phyloP scores from a whole-genome alignment of 2,329 filamentous ascomycete genomes.

The Blastomyces parvus region DNA sequence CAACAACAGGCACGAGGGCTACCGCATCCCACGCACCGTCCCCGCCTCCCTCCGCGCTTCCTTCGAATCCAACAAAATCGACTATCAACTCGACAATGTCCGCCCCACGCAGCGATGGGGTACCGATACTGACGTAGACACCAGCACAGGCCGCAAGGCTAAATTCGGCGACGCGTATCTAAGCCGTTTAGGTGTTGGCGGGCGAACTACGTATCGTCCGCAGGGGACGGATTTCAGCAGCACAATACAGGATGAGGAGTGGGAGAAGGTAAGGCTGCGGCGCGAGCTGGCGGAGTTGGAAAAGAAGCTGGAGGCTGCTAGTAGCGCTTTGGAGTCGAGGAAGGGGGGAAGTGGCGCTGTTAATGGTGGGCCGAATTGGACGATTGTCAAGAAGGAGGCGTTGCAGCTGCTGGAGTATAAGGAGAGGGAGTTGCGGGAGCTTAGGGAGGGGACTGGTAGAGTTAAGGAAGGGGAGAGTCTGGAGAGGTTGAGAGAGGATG shows the following conservation, averaged over 20 bases:
- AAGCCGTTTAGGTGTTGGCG: slow-evolving; percentile 68
- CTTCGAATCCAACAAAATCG: slow-evolving; percentile 93
- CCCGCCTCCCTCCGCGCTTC: slow-evolving; percentile 82
- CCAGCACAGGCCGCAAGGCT: slow-evolving; percentile 78
- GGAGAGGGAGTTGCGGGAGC: slow-evolving; percentile 62
- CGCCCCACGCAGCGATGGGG: slow-evolving; percentile 67
- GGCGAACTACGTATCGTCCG: slow-evolving; percentile 67
- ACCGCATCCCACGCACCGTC: slow-evolving; percentile 81
- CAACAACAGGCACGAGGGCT: slow-evolving; percentile 91
- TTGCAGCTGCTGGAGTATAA: slow-evolving; percentile 95
- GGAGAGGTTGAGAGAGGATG: slow-evolving; percentile 71
- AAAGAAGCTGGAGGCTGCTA: slow-evolving; percentile 73
- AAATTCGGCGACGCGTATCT: slow-evolving; percentile 98
- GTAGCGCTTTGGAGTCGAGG: slow-evolving; percentile 59
- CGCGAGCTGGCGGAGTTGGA: slow-evolving; percentile 86
- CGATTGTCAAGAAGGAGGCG: slow-evolving; percentile 85
- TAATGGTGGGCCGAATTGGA: slow-evolving; percentile 70
- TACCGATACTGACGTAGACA: slow-evolving; percentile 56
- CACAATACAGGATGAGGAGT: slow-evolving; percentile 79
- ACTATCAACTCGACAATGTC: slow-evolving; percentile 82
- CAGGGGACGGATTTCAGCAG: slow-evolving; percentile 82
- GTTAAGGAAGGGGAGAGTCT: slow-evolving; percentile 59
- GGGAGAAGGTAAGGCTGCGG: slow-evolving; percentile 93
- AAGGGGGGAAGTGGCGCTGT: slow-evolving; percentile 40
- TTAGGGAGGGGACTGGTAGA: slow-evolving; percentile 50